Evolutionary conservation across 495 filamentous ascomycete genomes (phyloP).

Genomic region (Neurospora sp.): DNA sequence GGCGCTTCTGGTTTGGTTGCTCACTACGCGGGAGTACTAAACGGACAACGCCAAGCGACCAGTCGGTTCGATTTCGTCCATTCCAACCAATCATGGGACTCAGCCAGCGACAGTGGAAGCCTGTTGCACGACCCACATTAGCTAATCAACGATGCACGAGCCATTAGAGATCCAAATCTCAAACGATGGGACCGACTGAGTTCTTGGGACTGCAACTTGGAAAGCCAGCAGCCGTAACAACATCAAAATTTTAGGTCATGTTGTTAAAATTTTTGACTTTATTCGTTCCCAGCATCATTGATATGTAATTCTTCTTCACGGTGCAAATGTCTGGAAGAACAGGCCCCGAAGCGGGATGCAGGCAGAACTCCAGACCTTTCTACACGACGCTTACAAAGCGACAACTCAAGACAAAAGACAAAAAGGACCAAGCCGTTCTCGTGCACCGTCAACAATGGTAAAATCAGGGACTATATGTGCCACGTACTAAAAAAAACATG

Average conservation of each 20-base stretch:
- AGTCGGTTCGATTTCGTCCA: neutral
- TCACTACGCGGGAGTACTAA: neutral
- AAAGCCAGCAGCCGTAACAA: neutral
- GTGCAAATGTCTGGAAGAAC: neutral
- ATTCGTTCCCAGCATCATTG: neutral
- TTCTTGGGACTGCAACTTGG: neutral
- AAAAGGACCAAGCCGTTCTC: neutral
- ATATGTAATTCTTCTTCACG: neutral
- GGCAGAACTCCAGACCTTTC: neutral
- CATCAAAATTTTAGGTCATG: neutral
- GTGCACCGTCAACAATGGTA: neutral
- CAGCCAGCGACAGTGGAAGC: neutral
- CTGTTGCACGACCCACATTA: neutral
- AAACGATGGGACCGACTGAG: neutral
- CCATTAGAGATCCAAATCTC: neutral
- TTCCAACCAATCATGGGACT: neutral
- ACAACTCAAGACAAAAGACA: neutral
- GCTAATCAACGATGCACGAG: neutral
- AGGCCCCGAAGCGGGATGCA: neutral
- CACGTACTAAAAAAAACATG: neutral
- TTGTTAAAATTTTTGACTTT: neutral
- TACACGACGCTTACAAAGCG: neutral
- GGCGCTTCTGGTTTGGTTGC: neutral
- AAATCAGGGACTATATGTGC: neutral
- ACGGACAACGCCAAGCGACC: neutral